phyloP scores from a whole-genome alignment of 352 stramenopile species.

The Globisporangium nagaii region DNA sequence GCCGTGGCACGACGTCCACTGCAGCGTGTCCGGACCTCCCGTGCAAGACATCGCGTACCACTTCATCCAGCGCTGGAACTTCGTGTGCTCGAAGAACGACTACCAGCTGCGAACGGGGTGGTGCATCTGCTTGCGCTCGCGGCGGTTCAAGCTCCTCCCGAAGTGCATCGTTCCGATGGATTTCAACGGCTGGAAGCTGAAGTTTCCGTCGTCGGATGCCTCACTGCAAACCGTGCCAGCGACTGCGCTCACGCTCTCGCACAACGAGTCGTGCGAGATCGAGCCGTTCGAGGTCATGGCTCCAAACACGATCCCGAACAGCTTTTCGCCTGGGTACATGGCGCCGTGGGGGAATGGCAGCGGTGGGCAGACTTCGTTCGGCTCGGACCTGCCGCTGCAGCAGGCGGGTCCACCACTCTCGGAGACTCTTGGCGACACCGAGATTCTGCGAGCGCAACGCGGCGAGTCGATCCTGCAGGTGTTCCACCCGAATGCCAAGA shows the following conservation, averaged over 20 bases:
- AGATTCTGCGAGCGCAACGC: conserved; percentile 56
- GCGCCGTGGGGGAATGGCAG: conserved; percentile 9
- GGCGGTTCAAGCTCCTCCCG: conserved; percentile 78
- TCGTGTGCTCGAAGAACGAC: conserved; percentile 85
- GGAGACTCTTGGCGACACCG: conserved; percentile 31
- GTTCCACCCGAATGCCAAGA: conserved; percentile 64
- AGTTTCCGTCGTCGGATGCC: conserved; percentile 62
- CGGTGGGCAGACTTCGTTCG: conserved; percentile 1
- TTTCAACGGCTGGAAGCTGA: conserved; percentile 76
- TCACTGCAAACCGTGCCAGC: conserved; percentile 24
- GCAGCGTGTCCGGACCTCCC: conserved; percentile 68
- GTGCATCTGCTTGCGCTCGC: conserved; percentile 82
- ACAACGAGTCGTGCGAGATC: conserved; percentile 49
- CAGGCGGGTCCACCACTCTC: conserved; percentile 11
- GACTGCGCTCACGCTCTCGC: conserved; percentile 39
- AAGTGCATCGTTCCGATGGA: conserved; percentile 86
- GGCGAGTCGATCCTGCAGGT: conserved; percentile 61
- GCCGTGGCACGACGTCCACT: conserved; percentile 89
- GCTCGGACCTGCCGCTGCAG: conserved; percentile 10
- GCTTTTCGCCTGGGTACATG: conserved; percentile 9
- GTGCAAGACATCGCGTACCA: conserved; percentile 86
- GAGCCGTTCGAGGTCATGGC: conserved; percentile 19
- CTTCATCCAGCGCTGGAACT: conserved; percentile 92
- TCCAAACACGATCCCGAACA: conserved; percentile 4
- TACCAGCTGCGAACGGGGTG: conserved; percentile 81